These are phyloP conservation scores for Claviceps africana DNA, from an alignment of 2,329 filamentous ascomycete genomes.

Conservation along the genomic window DNA sequence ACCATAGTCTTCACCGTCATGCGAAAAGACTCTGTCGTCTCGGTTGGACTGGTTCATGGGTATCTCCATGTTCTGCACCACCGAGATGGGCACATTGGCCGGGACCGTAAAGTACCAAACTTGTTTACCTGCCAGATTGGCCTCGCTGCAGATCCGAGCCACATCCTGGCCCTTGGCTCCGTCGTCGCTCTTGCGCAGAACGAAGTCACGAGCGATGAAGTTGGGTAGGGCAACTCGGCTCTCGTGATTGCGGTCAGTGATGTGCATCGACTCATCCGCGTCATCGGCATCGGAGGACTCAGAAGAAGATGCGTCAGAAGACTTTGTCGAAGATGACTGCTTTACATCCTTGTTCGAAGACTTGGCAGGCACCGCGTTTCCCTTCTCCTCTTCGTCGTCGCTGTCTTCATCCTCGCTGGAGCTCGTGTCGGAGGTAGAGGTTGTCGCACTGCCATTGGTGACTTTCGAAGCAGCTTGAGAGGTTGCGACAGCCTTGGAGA, in stretches of 20 bases:
- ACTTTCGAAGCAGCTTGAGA: slow-evolving; percentile 7
- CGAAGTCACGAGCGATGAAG: slow-evolving; percentile 37
- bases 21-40: slow-evolving; percentile 41
- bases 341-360: background rate
- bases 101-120: slow-evolving; percentile 72
- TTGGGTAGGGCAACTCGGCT: slow-evolving; percentile 27
- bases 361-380: background rate
- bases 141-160: slow-evolving; percentile 41
- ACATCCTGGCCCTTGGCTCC: slow-evolving; percentile 30
- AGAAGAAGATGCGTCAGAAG: slow-evolving; percentile 5
- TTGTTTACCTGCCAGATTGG: slow-evolving; percentile 53
- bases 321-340: background rate
- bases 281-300: slow-evolving; percentile 15
- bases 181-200: slow-evolving; percentile 33
- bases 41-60: slow-evolving; percentile 39
- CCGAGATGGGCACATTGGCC: slow-evolving; percentile 51
- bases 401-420: slow-evolving; percentile 11
- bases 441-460: slow-evolving; percentile 9
- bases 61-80: slow-evolving; percentile 51
- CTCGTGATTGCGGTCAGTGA: slow-evolving; percentile 17
- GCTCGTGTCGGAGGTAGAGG: slow-evolving; percentile 8
- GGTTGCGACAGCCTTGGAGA: slow-evolving; percentile 8
- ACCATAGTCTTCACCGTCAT: slow-evolving; percentile 50
- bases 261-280: slow-evolving; percentile 26
- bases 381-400: slow-evolving; percentile 10